Evolutionary conservation across 257 asterid genomes (phyloP).

Genomic region (Voacanga thouarsii): DNA sequence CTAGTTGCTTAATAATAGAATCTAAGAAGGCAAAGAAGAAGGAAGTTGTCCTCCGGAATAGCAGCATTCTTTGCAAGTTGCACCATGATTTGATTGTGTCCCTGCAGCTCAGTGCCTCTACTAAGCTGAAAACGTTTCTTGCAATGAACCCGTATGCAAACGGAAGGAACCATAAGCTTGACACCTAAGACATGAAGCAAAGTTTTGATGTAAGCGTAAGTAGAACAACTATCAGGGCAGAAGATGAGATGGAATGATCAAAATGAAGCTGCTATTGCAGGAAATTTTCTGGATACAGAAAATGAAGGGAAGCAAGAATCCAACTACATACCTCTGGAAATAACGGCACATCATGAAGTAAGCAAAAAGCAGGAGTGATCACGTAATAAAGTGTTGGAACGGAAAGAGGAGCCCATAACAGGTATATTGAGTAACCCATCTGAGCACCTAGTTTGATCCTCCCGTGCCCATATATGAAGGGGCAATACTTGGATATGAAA

Average conservation of each 20-base stretch:
- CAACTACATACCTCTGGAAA: conserved; percentile 48
- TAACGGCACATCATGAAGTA: conserved; percentile 44
- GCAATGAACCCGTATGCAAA: conserved; percentile 43
- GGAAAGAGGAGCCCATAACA: conserved; percentile 57
- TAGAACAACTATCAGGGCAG: neutral
- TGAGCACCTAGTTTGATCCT: conserved; percentile 57
- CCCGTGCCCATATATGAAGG: conserved; percentile 54
- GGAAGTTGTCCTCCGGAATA: conserved; percentile 50
- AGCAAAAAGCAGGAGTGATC: conserved; percentile 38
- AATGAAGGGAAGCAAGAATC: neutral
- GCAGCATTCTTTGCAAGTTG: conserved; percentile 56
- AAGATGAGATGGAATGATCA: no score
- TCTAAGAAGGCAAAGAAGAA: conserved; percentile 53
- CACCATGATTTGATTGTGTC: conserved; percentile 56
- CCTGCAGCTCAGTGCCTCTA: conserved; percentile 44
- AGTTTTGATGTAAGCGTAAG: neutral
- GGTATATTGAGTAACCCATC: conserved; percentile 66
- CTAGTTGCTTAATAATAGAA: conserved; percentile 32
- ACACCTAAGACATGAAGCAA: conserved; percentile 28
- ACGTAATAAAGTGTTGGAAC: conserved; percentile 48
- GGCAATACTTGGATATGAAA: conserved; percentile 67
- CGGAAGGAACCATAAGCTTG: conserved; percentile 53
- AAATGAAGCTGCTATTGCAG: no score
- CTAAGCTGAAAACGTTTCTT: conserved; percentile 28
- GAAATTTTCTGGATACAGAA: neutral